Evolutionary conservation across 768 basidiomycete genomes (phyloP).

Genomic region (Leccinum obscurum): DNA sequence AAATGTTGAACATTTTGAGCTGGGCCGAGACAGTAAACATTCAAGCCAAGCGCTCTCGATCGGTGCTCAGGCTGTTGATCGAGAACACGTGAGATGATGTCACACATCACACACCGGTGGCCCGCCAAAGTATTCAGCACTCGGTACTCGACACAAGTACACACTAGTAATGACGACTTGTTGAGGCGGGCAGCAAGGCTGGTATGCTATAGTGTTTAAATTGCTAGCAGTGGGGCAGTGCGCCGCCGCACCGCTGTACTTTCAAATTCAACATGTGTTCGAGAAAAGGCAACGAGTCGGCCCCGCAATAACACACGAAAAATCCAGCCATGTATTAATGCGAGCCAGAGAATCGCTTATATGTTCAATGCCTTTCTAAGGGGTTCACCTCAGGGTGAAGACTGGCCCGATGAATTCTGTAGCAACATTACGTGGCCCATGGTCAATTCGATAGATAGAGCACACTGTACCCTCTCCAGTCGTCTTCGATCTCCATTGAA

Average conservation of each 20-base stretch:
- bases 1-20: neutral
- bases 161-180: neutral
- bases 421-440: neutral
- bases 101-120: constrained; percentile 1
- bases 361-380: neutral
- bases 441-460: neutral
- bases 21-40: neutral
- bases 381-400: neutral
- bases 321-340: no score
- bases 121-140: neutral
- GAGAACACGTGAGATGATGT: constrained; percentile 24
- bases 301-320: no score
- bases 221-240: no score
- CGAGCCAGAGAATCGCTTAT: neutral
- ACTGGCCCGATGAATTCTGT: neutral
- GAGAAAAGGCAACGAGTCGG: no score
- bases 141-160: neutral
- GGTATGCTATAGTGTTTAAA: no score
- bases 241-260: no score
- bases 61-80: constrained; percentile 10
- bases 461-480: neutral
- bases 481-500: neutral
- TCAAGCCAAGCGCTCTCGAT: constrained; percentile 6
- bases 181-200: neutral
- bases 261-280: no score